Evolutionary conservation across 78 protist genomes (phyloP).

Genomic region (Polysphondylium violaceum): DNA sequence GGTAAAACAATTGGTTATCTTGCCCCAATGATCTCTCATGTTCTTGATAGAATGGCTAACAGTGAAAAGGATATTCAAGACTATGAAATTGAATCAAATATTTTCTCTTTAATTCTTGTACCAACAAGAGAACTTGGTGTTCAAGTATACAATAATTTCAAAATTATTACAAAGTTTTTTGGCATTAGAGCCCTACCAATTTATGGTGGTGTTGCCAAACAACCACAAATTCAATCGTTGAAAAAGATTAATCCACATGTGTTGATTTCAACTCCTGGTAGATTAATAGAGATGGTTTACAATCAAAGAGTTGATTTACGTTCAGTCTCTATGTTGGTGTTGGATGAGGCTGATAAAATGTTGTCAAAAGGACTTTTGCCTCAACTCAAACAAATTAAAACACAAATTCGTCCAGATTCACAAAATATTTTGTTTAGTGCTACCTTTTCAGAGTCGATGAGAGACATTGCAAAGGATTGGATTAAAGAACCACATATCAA

Average conservation of each 20-base stretch:
- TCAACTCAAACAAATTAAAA: conserved; percentile 84
- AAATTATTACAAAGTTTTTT: conserved; percentile 87
- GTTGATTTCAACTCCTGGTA: conserved; percentile 98
- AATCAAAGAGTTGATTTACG: conserved; percentile 87
- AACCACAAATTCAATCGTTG: conserved; percentile 91
- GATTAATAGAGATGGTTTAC: conserved; percentile 94
- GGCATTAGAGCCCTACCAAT: conserved; percentile 82
- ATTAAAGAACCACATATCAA: conserved; percentile 89
- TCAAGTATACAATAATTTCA: conserved; percentile 93
- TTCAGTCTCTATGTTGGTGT: conserved; percentile 81
- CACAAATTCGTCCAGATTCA: conserved; percentile 68
- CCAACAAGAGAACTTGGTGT: conserved; percentile 98
- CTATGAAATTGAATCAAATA: conserved; percentile 1
- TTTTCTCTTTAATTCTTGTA: conserved; percentile 92
- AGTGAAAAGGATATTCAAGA: background rate
- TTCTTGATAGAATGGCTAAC: conserved; percentile 20
- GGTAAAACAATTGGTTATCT: conserved; percentile 97
- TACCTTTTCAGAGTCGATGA: conserved; percentile 96
- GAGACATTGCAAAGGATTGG: conserved; percentile 94
- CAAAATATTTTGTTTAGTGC: conserved; percentile 98
- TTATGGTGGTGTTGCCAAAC: conserved; percentile 96
- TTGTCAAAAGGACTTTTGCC: conserved; percentile 99
- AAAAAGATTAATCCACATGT: conserved; percentile 92
- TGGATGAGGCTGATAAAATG: conserved; percentile 99
- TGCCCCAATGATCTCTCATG: conserved; percentile 77